A percentile compares a stretch with the other conserved stretches of the same genome.
These are phyloP conservation scores for Sordariomycetes sp. DNA, from an alignment of 2,329 filamentous ascomycete genomes.

Conservation along the genomic window DNA sequence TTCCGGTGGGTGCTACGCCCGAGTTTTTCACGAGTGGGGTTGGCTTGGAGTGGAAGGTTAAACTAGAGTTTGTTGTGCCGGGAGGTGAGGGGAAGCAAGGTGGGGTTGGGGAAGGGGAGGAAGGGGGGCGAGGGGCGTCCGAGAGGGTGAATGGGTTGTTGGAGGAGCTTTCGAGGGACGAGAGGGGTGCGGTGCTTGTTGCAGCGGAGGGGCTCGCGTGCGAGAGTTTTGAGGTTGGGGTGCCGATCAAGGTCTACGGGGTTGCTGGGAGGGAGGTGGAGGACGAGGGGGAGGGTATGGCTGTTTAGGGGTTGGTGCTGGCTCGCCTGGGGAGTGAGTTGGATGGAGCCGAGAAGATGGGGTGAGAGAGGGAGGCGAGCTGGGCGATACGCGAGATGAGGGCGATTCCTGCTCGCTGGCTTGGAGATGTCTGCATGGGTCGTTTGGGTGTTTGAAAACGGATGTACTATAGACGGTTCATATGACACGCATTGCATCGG, in stretches of 20 bases:
- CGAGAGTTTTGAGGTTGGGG: conserved; percentile 82
- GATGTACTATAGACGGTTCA: too few species aligned
- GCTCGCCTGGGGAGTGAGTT: neutral
- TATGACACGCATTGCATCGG: too few species aligned
- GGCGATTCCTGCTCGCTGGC: too few species aligned
- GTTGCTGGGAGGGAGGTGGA: conserved; percentile 43
- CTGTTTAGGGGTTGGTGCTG: neutral
- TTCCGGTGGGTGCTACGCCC: conserved; percentile 73
- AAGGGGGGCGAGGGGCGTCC: conserved; percentile 2
- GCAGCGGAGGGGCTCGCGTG: conserved; percentile 67
- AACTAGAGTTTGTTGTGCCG: conserved; percentile 86
- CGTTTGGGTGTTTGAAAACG: too few species aligned
- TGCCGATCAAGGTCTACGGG: conserved; percentile 72
- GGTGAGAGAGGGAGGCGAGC: neutral
- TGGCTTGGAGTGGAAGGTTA: conserved; percentile 74
- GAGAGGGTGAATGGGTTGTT: conserved; percentile 40
- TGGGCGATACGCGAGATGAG: too few species aligned
- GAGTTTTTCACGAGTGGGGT: conserved; percentile 88
- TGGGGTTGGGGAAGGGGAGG: neutral
- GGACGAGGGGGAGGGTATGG: conserved; percentile 31
- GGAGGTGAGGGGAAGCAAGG: conserved; percentile 20
- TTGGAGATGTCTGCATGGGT: too few species aligned
- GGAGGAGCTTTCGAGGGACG: conserved; percentile 67
- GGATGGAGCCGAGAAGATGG: neutral
- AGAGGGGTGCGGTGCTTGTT: conserved; percentile 60